Evolutionary conservation across 139 green algal species (phyloP), one percentile per base, ranked within the genome.

Genomic region (Chlorella sp.): DNA sequence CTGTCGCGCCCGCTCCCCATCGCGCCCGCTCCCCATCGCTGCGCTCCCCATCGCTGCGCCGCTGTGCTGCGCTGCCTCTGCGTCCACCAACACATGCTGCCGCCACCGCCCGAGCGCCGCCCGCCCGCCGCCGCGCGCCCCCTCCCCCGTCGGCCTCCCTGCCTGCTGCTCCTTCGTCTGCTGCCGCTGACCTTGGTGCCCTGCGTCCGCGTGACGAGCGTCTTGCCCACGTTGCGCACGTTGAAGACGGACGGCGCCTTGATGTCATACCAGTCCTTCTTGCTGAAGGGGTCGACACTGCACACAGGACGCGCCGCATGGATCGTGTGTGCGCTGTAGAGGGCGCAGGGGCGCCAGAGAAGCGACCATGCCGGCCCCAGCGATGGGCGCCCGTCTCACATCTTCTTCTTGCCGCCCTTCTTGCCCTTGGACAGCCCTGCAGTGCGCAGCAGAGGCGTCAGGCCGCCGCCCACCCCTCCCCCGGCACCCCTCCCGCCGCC

Each of bases 201-300:
- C 81, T 93, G 84, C 19, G 96, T 98, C 41, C 96, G 86, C 48
- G 95, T 99, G 23, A 98, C 93, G 68, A 99, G 88, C 17, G 96
- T 99, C 96, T 99, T 98, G 86, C 96, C 96, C 35, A 98, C 83
- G 66, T 94, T 94, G 74, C 94, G 89, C 58, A 88, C 76, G 51
- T 77, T 87, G 91, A 99, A 99, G 83, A 95, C 93, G 81, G 85
- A 93, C 61, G 96, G 96, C 14, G 96, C 96, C 92, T 99, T 99
- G 84, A 99, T 91, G 79, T 98, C 93, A 93, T 99, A 99, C 95
- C 96, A 99, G 87, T 99, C 96, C 94, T 99, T 99, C 91, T 98
- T 98, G 59, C 89, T 82, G 90, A 99, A 99, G 67, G 96, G 96
- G 84, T 99, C 96, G 29, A 91, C 83, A 65, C 94, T 98, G 92